Base-by-base conservation (phyloP, 2,329 filamentous ascomycete species). In the Aspergillus sp. region DNA sequence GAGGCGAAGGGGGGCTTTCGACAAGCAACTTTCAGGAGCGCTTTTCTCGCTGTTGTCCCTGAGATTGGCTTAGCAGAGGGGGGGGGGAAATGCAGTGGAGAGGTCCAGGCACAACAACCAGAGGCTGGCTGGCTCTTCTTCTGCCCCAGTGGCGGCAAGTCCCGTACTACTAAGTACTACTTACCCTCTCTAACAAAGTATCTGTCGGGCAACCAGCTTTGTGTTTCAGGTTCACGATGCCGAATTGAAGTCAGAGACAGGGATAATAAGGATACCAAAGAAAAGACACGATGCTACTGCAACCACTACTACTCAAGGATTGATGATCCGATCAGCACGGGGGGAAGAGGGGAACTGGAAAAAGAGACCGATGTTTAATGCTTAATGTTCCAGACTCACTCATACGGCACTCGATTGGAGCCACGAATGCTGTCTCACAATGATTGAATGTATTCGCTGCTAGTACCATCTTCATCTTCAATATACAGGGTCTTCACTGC, bases 11-110 rank as follows among this genome's bases (percentile, higher is more conserved):
- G 51, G 51, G 25, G 25, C 25, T 25, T 5, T 50, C 47, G 47
- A 51, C 28, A 36, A 17, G 39, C 49, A 59, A 59, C 50, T 52
- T 60, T 60, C 55, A 60, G 54, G 58, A 55, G 47, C 47, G 47
- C 47, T 50, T 50, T 50, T n/a, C 9, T 50, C 47, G 25, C 25
- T 32, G 47, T 50, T 50, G 25, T 28, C 47, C 47, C 47, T 50
- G 28, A 49, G 47, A 36, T 50, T 50, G 47, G 47, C 32, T 50
- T 50, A 50, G 28, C 32, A 23, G 45, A 23, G 45, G 45, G 25
- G 45, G 45, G 25, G 47, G 47, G 25, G n/a, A 43, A 43, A 45
- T 45, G 25, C 47, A 32, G 47, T 50, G 47, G 47, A 50, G 47
- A 50, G 47, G 23, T 28, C 25, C 47, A 30, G 47, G 47, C 47